Conservation (phyloP, 2,329 filamentous ascomycete species). For the Ambrosiella xylebori region DNA sequence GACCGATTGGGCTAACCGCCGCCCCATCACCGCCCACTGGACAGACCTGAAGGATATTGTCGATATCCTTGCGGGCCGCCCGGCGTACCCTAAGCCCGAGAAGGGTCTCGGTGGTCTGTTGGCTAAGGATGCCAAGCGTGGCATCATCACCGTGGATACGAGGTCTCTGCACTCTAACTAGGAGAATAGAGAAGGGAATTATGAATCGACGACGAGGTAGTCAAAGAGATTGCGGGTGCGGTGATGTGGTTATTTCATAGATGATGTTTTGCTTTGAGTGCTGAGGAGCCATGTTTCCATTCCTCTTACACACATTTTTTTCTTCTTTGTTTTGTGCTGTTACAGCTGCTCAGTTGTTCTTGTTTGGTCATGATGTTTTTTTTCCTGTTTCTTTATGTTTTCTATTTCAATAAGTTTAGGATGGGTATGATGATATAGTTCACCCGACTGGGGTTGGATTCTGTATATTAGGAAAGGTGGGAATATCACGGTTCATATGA, state of each 20-base stretch:
- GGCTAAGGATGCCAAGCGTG: constrained; percentile 46
- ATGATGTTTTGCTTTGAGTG: not conserved
- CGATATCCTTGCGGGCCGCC: constrained; percentile 65
- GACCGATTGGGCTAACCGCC: constrained; percentile 83
- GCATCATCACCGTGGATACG: constrained; percentile 17
- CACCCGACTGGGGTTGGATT: not conserved
- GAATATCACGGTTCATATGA: constrained; percentile 8
- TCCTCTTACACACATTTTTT: not conserved
- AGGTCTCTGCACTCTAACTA: constrained; percentile 12
- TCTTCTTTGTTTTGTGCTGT: not conserved
- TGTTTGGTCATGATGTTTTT: not conserved
- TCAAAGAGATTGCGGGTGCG: not conserved
- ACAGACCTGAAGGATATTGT: constrained; percentile 61
- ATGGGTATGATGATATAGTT: not conserved
- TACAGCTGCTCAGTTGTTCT: not conserved
- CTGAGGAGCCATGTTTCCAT: not conserved
- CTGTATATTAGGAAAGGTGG: constrained; percentile 9
- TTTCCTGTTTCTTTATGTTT: not conserved
- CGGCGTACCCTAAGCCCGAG: constrained; percentile 33
- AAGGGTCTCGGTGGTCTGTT: constrained; percentile 30
- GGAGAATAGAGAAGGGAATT: not conserved
- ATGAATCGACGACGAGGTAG: not conserved
- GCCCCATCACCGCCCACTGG: constrained; percentile 79
- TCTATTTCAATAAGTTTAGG: not conserved
- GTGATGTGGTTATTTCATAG: not conserved